Percentiles rank a stretch among this genome's conserved stretches.
Evolutionary conservation across 805 yeast species (phyloP).

Genomic region (Dipodascopsis uninucleata): DNA sequence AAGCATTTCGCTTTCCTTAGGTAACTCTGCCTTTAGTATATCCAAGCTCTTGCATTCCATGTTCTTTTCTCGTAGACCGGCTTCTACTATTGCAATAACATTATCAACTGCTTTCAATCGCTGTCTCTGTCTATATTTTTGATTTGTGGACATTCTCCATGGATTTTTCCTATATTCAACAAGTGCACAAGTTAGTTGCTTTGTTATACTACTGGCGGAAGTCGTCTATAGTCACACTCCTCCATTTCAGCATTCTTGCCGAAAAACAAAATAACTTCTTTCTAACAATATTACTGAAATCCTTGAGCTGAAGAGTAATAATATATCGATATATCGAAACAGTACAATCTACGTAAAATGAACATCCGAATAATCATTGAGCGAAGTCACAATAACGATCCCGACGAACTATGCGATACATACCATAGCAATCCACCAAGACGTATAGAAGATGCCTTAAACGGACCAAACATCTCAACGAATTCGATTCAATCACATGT

Average conservation of each 20-base stretch:
- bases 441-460: slow-evolving; percentile 53
- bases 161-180: slow-evolving; percentile 55
- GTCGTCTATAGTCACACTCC: slow-evolving; percentile 1
- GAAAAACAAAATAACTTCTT: too few species aligned
- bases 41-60: slow-evolving; percentile 25
- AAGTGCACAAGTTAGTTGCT: slow-evolving; percentile 6
- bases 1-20: slow-evolving; percentile 76
- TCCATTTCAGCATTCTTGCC: too few species aligned
- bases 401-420: too few species aligned
- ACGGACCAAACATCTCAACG: slow-evolving; percentile 81
- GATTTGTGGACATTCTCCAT: slow-evolving; percentile 72
- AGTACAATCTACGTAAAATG: too few species aligned
- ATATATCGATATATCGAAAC: too few species aligned
- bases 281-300: too few species aligned
- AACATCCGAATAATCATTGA: too few species aligned
- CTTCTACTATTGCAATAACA: slow-evolving; percentile 62
- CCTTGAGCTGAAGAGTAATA: too few species aligned
- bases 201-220: neutral
- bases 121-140: slow-evolving; percentile 78
- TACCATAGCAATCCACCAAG: slow-evolving; percentile 76
- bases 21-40: slow-evolving; percentile 45
- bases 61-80: slow-evolving; percentile 43
- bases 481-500: too few species aligned
- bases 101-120: slow-evolving; percentile 79
- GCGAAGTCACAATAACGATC: too few species aligned